Conservation (phyloP, 176 grass and related monocot genomes). For the Zoysia japonica region DNA sequence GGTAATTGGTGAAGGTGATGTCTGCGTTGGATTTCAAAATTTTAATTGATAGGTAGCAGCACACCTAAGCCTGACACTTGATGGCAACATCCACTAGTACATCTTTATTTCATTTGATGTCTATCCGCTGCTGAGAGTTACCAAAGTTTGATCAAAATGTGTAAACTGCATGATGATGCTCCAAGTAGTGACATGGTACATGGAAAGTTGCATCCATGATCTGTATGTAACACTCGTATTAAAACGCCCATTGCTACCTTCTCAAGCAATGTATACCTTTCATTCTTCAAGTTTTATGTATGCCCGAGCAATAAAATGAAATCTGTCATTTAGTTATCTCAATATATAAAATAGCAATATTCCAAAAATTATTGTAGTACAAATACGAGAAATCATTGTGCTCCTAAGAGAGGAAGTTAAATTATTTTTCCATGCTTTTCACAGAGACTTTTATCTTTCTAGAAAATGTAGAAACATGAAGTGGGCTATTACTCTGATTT, state of each 20-base stretch:
- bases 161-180: slow-evolving; percentile 28
- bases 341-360: background rate
- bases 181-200: slow-evolving; percentile 2
- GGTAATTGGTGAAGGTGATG: background rate
- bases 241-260: background rate
- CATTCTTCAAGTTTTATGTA: background rate
- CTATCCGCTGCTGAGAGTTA: background rate
- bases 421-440: too few relatives aligned
- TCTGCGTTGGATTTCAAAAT: slow-evolving; percentile 9
- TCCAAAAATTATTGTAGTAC: background rate
- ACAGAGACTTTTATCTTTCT: too few relatives aligned
- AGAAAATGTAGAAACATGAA: background rate
- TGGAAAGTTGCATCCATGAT: slow-evolving; percentile 37
- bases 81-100: background rate
- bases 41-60: slow-evolving; percentile 15
- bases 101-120: slow-evolving; percentile 7
- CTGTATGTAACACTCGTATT: background rate
- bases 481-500: background rate
- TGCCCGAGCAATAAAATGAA: background rate
- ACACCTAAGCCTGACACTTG: background rate
- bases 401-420: too few relatives aligned
- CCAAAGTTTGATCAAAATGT: background rate
- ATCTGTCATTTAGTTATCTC: background rate
- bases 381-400: too few relatives aligned
- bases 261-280: background rate